Evolutionary conservation across 2,329 filamentous ascomycete species (phyloP), one percentile per base, ranked within the genome.

Genomic region (Xylaria sp.): DNA sequence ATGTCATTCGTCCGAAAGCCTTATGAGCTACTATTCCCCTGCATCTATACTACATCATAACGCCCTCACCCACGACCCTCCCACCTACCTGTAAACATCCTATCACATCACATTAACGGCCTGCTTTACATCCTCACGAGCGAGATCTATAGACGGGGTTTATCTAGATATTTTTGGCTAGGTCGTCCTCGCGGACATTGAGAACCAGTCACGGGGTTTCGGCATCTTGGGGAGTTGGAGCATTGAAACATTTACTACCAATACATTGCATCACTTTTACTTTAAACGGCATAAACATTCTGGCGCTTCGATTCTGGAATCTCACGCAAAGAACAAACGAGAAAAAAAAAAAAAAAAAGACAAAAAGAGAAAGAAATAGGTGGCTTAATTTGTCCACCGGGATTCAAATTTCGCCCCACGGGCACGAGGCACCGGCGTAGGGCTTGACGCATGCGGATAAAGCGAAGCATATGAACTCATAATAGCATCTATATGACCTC

Each of bases 1-100:
- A 83, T 37, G 78, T 82, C 27, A 85, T 88, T 69, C 79, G 79
- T 18, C 58, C 58, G 18, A 69, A 68, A 47, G n/a, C 23, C 3
- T n/a, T 67, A 13, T 65, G n/a, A 66, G 21, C 21, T 35, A n/a
- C 4, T 21, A 23, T 48, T 51, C 3, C 5, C 9, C 53, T 18
- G 40, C 8, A 18, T 55, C 29, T n/a, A 25, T 6, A 23, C 21
- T 3, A 18, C 47, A 12, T n/a, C 40, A 44, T n/a, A 44, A 44
- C 40, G 40, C 18, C 18, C 40, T 44, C 40, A 44, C 18, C 6
- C 16, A n/a, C 40, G 6, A 18, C 10, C 32, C 8, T 35, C 32
- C 32, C 10, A 35, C 42, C 47, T 44, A 8, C 21, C 18, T 21
- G 42, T 13, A 37, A 29, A 23, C 40, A 16, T 25, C 40, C 13